Conservation (phyloP, 495 filamentous ascomycete species). For the Jackrogersella multiformis region DNA sequence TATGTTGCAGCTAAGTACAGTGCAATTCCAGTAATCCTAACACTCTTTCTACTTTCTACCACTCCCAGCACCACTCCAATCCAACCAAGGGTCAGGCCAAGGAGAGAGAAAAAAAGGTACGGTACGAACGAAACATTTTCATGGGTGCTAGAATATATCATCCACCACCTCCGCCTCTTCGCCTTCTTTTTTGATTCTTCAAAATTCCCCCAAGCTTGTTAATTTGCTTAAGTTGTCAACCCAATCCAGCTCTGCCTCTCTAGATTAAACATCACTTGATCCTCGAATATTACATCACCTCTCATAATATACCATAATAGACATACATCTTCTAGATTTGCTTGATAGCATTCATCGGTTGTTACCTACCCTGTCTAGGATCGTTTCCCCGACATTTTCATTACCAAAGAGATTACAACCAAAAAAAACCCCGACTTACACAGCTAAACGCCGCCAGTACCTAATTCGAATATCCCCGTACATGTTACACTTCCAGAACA, state of each 20-base stretch:
- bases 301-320: slow-evolving; percentile 14
- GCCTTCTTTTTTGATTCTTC: slow-evolving; percentile 18
- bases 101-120: slow-evolving; percentile 21
- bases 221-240: slow-evolving; percentile 18
- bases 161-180: slow-evolving; percentile 38
- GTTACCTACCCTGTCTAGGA: slow-evolving; percentile 19
- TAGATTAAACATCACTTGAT: slow-evolving; percentile 6
- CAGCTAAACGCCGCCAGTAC: slow-evolving; percentile 20
- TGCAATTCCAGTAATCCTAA: not conserved
- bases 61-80: slow-evolving; percentile 1
- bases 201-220: slow-evolving; percentile 25
- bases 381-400: slow-evolving; percentile 20
- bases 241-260: slow-evolving; percentile 1
- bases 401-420: slow-evolving; percentile 28
- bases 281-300: slow-evolving; percentile 2
- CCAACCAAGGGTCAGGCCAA: slow-evolving; percentile 33
- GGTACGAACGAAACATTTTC: slow-evolving; percentile 28
- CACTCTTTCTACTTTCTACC: not conserved
- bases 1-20: slow-evolving; percentile 38
- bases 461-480: slow-evolving; percentile 23
- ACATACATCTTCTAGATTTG: slow-evolving; percentile 16
- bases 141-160: slow-evolving; percentile 42
- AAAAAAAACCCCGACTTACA: slow-evolving; percentile 29
- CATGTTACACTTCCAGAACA: slow-evolving; percentile 29
- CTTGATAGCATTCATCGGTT: slow-evolving; percentile 10